Evolutionary conservation across 2,329 filamentous ascomycete species (phyloP).

Genomic region (Colletotrichum lini): DNA sequence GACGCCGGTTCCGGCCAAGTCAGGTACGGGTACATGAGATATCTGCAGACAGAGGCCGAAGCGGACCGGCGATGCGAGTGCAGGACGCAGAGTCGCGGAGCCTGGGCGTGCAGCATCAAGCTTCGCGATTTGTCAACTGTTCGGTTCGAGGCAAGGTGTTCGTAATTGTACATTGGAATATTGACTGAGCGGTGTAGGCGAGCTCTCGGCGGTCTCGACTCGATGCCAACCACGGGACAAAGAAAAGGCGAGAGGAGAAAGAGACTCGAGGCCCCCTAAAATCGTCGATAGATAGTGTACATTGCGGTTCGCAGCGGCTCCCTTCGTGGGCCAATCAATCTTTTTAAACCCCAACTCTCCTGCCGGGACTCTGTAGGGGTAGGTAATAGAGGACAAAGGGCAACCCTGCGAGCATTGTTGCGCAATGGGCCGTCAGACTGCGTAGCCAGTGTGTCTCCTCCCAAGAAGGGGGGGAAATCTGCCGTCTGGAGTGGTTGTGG

Average conservation of each 20-base stretch:
- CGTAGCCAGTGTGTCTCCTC: not conserved
- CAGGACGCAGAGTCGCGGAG: not conserved
- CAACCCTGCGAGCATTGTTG: constrained; percentile 1
- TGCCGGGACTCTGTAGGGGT: constrained; percentile 23
- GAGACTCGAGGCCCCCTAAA: not conserved
- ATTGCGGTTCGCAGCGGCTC: constrained; percentile 19
- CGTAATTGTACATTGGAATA: not conserved
- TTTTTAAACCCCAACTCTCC: not conserved
- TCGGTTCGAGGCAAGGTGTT: not conserved
- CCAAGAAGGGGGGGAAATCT: constrained; percentile 14
- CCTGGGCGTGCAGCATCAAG: constrained; percentile 16
- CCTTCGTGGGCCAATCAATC: constrained; percentile 9
- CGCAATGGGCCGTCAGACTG: constrained; percentile 3
- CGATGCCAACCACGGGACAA: constrained; percentile 26
- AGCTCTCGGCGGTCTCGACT: constrained; percentile 20
- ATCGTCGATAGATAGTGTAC: not conserved
- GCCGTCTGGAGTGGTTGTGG: constrained; percentile 32
- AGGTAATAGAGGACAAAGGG: constrained; percentile 31
- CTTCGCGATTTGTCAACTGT: not conserved
- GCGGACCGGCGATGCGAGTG: constrained; percentile 10
- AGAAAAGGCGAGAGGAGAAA: constrained; percentile 9
- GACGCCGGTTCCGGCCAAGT: constrained; percentile 34
- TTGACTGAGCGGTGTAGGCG: constrained; percentile 19
- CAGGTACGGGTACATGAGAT: constrained; percentile 39
- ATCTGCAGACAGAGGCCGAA: constrained; percentile 13